phyloP scores from a whole-genome alignment of 1,284 basidiomycete species.

The Cryptococcus sp. region DNA sequence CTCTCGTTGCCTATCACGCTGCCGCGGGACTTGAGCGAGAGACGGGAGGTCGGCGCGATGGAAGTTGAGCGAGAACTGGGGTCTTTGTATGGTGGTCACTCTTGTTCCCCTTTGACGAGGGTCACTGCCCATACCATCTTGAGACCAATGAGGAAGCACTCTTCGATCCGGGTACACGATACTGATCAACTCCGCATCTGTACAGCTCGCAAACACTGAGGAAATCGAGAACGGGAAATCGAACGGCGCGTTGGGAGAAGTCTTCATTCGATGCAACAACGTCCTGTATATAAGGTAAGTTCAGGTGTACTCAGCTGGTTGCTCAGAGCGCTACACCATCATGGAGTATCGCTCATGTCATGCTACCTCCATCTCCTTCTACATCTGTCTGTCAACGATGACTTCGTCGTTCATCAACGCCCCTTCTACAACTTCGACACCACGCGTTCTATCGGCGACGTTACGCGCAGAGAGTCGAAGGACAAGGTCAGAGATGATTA shows the following conservation, averaged over 20 bases:
- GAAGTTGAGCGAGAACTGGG: no score
- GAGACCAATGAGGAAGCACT: background rate
- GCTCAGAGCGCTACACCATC: background rate
- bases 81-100: no score
- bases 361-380: background rate
- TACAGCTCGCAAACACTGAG: slow-evolving; percentile 92
- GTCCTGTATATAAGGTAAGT: slow-evolving; percentile 74
- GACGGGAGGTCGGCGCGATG: no score
- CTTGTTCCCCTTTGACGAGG: no score
- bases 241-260: slow-evolving; percentile 94
- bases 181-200: background rate
- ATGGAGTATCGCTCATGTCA: background rate
- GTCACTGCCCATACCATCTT: no score
- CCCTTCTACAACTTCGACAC: no score
- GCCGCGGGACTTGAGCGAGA: no score
- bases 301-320: background rate
- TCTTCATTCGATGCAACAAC: slow-evolving; percentile 97
- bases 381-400: background rate
- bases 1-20: background rate
- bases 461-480: slow-evolving; percentile 40
- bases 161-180: background rate
- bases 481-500: slow-evolving; percentile 20
- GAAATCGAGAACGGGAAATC: slow-evolving; percentile 97
- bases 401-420: background rate
- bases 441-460: background rate